These are phyloP conservation scores for Xylariaceae sp. DNA, from an alignment of 2,329 filamentous ascomycete species.

Conservation along the genomic window DNA sequence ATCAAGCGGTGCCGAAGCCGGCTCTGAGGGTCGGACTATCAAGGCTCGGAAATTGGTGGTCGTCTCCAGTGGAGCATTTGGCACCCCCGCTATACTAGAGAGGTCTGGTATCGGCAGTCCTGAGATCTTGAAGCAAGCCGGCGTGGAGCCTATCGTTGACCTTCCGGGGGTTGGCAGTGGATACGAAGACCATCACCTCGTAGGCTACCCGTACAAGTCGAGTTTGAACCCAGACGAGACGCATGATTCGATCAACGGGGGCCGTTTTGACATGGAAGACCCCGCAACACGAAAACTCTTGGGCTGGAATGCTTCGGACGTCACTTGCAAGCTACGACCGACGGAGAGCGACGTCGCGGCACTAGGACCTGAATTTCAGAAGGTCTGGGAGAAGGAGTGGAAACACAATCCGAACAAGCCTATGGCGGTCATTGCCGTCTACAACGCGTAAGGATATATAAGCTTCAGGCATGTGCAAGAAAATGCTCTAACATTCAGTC, in stretches of 20 bases:
- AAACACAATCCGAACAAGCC: constrained; percentile 18
- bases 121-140: constrained; percentile 38
- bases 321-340: constrained; percentile 20
- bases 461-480: background rate
- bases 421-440: background rate
- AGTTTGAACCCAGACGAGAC: constrained; percentile 17
- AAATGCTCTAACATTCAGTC: background rate
- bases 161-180: constrained; percentile 42
- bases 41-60: constrained; percentile 45
- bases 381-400: constrained; percentile 21
- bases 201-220: constrained; percentile 40
- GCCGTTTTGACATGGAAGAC: constrained; percentile 6
- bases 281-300: constrained; percentile 18
- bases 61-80: constrained; percentile 35
- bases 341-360: constrained; percentile 17
- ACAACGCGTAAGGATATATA: background rate
- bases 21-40: constrained; percentile 13
- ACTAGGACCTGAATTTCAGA: constrained; percentile 21
- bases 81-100: constrained; percentile 44
- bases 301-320: constrained; percentile 22
- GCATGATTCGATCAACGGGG: constrained; percentile 8
- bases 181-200: constrained; percentile 46
- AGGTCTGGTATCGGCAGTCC: constrained; percentile 45
- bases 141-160: constrained; percentile 32
- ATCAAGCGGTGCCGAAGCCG: background rate